A percentile compares a stretch with the other conserved stretches of the same genome.
Conservation (phyloP, 176 grass and related monocot genomes). For the Poa pratensis region DNA sequence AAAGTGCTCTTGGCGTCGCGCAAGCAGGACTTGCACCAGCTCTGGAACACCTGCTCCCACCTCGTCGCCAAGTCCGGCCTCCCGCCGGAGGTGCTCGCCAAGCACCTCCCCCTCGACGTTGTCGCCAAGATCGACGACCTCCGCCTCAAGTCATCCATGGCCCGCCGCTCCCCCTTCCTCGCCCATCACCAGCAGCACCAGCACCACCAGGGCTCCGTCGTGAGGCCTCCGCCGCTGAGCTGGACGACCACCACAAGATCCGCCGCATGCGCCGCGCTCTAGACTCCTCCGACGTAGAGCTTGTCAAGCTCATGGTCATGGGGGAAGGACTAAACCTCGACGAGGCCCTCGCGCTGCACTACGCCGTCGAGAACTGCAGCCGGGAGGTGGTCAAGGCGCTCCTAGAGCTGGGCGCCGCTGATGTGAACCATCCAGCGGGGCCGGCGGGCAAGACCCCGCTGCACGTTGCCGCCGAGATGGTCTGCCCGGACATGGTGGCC, state of each 20-base stretch:
- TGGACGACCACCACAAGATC: slow-evolving; percentile 96
- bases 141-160: slow-evolving; percentile 81
- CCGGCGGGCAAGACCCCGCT: slow-evolving; percentile 91
- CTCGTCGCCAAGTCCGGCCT: slow-evolving; percentile 95
- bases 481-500: slow-evolving; percentile 98
- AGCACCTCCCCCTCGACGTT: slow-evolving; percentile 89
- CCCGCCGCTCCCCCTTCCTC: slow-evolving; percentile 75
- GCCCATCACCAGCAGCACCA: slow-evolving; percentile 62
- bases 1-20: slow-evolving; percentile 92
- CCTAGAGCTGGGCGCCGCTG: slow-evolving; percentile 92
- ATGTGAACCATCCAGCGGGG: slow-evolving; percentile 89
- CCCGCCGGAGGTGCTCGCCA: slow-evolving; percentile 89
- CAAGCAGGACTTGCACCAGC: slow-evolving; percentile 96
- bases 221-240: slow-evolving; percentile 45
- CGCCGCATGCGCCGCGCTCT: slow-evolving; percentile 97
- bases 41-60: slow-evolving; percentile 94
- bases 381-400: slow-evolving; percentile 96
- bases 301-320: slow-evolving; percentile 99
- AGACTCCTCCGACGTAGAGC: slow-evolving; percentile 96
- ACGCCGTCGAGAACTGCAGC: slow-evolving; percentile 97
- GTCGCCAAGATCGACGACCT: slow-evolving; percentile 97
- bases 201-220: slow-evolving; percentile 48
- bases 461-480: slow-evolving; percentile 98
- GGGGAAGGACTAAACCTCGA: slow-evolving; percentile 97
- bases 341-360: slow-evolving; percentile 95